Evolutionary conservation across 768 basidiomycete genomes (phyloP), one percentile per base, ranked within the genome.

Genomic region (Gloeophyllum trabeum): DNA sequence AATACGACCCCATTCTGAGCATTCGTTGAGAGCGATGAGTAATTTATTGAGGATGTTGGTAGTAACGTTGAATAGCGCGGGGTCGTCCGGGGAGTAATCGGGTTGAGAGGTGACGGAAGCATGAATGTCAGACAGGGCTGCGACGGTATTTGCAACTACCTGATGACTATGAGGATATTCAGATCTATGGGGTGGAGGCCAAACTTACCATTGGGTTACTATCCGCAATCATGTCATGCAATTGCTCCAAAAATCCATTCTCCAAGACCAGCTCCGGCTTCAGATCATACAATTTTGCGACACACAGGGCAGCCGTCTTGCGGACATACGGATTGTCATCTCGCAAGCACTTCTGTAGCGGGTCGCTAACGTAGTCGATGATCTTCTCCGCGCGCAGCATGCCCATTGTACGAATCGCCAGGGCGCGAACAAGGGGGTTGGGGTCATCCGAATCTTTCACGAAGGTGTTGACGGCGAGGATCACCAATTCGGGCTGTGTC

Each of bases 321-420:
- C 94, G 80, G 23, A 98, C 96, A 59, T 99, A 99, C 1, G 96
- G 94, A 53, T 96, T 96, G 51, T 97, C 93, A 63, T 98, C 96
- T 34, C 79, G 76, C 21, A 98, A 69, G 52, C 87, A 89, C 54
- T 90, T 88, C 51, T 90, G 85, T 3, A 99, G 67, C 0, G 96
- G 94, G 58, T 92, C 87, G 52, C 83, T 90, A n/a, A 99, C 76
- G 62, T 98, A 99, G 65, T 97, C 93, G 61, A 97, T 89, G 59
- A 97, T 98, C 76, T 97, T 98, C 61, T 98, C 96, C 6, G 94
- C 93, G 32, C 93, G 85, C 38, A 99, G 64, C 55, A 88, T 87
- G 24, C 91, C 92, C 96, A 99, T 99, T 6, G 96, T 99, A 26
- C 94, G 80, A 58, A 98, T 97, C 24, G 96, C 86, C 42, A 99